Base-by-base conservation (phyloP, 106 monocot genomes). In the Dioscorea alata region DNA sequence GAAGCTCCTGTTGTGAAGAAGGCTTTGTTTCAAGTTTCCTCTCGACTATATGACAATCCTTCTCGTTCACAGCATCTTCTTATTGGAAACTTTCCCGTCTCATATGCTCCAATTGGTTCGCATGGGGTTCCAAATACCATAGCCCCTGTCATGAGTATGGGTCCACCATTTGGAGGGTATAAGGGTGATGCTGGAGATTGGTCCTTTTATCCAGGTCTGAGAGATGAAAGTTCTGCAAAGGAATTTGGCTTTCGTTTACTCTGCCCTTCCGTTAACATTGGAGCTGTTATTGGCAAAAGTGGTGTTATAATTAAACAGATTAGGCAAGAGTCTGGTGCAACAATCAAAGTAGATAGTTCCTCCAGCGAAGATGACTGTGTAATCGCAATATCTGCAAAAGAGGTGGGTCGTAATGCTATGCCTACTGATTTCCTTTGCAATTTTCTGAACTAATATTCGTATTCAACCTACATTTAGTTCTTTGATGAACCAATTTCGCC, bases 261-360 rank as follows among this genome's bases (percentile, higher is more conserved):
- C 31, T 97, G 97, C 62, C 73, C 76, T 63, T 69, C 97, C 66
- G 80, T 70, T 12, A 86, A 84, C 59, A 79, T 97, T 68, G 97
- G 97, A 74, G 92, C 89, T 14, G 97, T 97, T 20, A 97, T 97
- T 68, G 97, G 97, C 8, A 97, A 86, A 66, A 79, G 75, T 79
- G 90, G 90, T 75, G 71, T 59, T 53, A 73, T 90, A 50, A 90
- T 90, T 51, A 90, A 86, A 67, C 90, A 90, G 54, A 86, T 90
- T 21, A 83, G 90, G 71, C 85, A 86, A 69, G 90, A 90, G 54
- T 86, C 90, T 59, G 85, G 90, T 51, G 90, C 90, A 61, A 70
- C 25, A 67, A 83, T 90, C 23, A 86, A 83, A 60, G 90, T 90
- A 14, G 90, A 83, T 68, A 90, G 85, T 75, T 82, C 85, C 3